These are phyloP conservation scores for Sanguinoderma infundibulare DNA, from an alignment of 1,284 basidiomycete species.

Conservation along the genomic window DNA sequence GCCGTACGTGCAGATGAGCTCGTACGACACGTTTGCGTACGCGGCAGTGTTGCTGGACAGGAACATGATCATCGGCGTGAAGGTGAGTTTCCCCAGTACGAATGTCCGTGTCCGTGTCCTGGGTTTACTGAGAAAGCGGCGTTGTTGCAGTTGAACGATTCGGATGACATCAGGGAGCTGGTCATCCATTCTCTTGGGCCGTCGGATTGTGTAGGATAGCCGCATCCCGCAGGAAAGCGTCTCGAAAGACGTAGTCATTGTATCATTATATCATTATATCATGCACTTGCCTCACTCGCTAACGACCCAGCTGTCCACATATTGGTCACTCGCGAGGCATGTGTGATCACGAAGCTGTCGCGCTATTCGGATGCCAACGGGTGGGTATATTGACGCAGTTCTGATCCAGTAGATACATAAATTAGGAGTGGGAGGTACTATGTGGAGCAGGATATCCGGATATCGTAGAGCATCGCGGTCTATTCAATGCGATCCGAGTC, in stretches of 20 bases:
- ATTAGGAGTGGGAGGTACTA: neutral
- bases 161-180: slow-evolving; percentile 23
- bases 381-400: neutral
- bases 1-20: slow-evolving; percentile 26
- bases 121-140: neutral
- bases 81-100: slow-evolving; percentile 18
- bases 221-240: neutral
- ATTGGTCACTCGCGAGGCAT: neutral
- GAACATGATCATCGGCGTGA: slow-evolving; percentile 24
- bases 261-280: neutral
- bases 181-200: slow-evolving; percentile 20
- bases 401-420: neutral
- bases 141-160: slow-evolving; percentile 18
- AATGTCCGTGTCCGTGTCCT: neutral
- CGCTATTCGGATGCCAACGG: no score
- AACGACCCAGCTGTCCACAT: neutral
- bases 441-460: no score
- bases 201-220: neutral
- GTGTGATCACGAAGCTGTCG: no score
- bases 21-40: slow-evolving; percentile 25
- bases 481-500: neutral
- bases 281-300: neutral
- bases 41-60: slow-evolving; percentile 22
- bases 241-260: neutral
- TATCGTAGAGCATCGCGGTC: neutral